A percentile compares a stretch with the other conserved stretches of the same genome.
Evolutionary conservation across 192 early-diverging fungal species (phyloP).

Genomic region (Oehlia diaphana): DNA sequence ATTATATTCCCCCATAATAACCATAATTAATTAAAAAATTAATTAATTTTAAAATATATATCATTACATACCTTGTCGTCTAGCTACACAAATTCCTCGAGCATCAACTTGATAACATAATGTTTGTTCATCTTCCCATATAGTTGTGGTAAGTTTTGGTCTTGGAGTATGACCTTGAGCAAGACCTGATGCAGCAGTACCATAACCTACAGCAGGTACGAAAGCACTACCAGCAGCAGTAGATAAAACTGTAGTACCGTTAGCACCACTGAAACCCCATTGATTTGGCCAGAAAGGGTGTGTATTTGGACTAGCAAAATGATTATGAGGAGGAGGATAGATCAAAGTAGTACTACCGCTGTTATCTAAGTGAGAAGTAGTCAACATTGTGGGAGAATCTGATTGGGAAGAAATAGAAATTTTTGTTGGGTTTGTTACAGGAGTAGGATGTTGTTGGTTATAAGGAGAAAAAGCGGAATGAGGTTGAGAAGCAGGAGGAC

Average conservation of each 20-base stretch:
- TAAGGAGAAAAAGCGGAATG: slow-evolving; percentile 24
- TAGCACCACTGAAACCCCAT: slow-evolving; percentile 6
- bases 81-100: slow-evolving; percentile 75
- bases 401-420: slow-evolving; percentile 4
- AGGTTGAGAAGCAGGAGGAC: background rate
- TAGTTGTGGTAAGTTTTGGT: slow-evolving; percentile 66
- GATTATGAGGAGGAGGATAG: slow-evolving; percentile 22
- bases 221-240: slow-evolving; percentile 21
- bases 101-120: slow-evolving; percentile 81
- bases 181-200: background rate
- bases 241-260: slow-evolving; percentile 3
- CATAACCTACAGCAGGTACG: slow-evolving; percentile 23
- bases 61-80: slow-evolving; percentile 64
- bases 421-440: slow-evolving; percentile 22
- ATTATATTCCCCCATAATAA: no score
- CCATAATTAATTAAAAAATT: no score
- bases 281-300: slow-evolving; percentile 3
- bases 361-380: slow-evolving; percentile 26
- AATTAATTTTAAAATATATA: background rate
- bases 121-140: slow-evolving; percentile 85
- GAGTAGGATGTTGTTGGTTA: slow-evolving; percentile 29
- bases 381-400: slow-evolving; percentile 15
- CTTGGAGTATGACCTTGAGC: slow-evolving; percentile 25
- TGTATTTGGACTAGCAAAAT: slow-evolving; percentile 18
- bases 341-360: slow-evolving; percentile 19